phyloP scores from a whole-genome alignment of 2,329 filamentous ascomycete genomes.

The Zopfia rhizophila region DNA sequence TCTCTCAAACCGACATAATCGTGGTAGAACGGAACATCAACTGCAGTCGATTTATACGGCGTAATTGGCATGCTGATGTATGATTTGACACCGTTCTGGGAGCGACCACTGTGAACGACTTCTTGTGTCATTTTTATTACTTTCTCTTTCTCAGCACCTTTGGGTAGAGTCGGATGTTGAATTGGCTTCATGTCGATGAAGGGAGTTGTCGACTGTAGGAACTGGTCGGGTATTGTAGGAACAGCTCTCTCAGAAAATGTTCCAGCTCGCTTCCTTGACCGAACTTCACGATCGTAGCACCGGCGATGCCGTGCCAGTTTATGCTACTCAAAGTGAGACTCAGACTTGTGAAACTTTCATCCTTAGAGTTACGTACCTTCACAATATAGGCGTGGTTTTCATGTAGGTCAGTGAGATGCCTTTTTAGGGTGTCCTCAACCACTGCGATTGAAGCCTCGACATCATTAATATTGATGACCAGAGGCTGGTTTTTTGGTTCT shows the following conservation, averaged over 20 bases:
- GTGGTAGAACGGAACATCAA: slow-evolving; percentile 49
- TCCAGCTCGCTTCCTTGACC: slow-evolving; percentile 15
- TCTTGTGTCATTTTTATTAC: slow-evolving; percentile 25
- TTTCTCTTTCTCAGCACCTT: slow-evolving; percentile 4
- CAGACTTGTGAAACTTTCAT: slow-evolving; percentile 1
- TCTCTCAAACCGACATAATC: slow-evolving; percentile 55
- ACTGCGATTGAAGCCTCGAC: slow-evolving; percentile 13
- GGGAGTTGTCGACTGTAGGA: slow-evolving; percentile 32
- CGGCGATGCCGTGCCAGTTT: slow-evolving; percentile 33
- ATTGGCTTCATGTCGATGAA: slow-evolving; percentile 33
- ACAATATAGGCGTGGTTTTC: slow-evolving; percentile 29
- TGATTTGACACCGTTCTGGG: slow-evolving; percentile 18
- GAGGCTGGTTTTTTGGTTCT: background rate
- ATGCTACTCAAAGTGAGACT: slow-evolving; percentile 9
- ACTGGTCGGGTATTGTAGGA: slow-evolving; percentile 17
- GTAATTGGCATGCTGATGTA: slow-evolving; percentile 20
- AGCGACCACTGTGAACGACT: slow-evolving; percentile 21
- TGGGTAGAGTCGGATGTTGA: slow-evolving; percentile 21
- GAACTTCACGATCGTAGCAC: slow-evolving; percentile 31
- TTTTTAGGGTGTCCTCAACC: slow-evolving; percentile 24
- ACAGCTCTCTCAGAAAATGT: background rate
- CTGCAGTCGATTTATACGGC: slow-evolving; percentile 25
- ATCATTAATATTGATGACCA: slow-evolving; percentile 14
- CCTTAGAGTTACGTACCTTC: slow-evolving; percentile 7
- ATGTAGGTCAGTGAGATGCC: slow-evolving; percentile 22